Evolutionary conservation across 768 basidiomycete genomes (phyloP), one percentile per base, ranked within the genome.

Genomic region (Leucosporidium creatinivorum): DNA sequence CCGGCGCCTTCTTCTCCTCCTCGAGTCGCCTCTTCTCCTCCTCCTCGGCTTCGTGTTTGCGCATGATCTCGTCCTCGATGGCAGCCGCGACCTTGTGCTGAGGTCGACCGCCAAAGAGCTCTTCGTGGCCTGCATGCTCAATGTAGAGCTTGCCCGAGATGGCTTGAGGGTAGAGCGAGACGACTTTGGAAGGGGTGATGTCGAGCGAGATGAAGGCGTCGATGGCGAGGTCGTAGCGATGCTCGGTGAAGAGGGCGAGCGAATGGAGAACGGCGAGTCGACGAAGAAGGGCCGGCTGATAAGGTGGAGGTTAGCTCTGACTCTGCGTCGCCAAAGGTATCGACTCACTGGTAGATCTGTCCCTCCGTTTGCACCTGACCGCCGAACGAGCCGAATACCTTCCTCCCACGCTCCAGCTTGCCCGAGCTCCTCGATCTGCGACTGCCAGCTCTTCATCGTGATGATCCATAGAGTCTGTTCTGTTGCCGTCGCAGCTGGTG

Each of bases 151-250:
- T 82, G 9, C 94, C 94, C 1, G 91, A 84, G 4, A 98, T 84
- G 18, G 82, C 81, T 47, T 88, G 85, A 0, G 91, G 89, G 77
- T 91, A 99, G 9, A 98, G 80, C 2, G 93, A 88, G 26, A 98
- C 83, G 4, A 99, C 90, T 75, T 93, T 91, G 0, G 93, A 91
- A 0, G 96, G 96, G 74, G 93, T 93, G 72, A 93, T 81, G 71
- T 97, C 88, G 51, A 94, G 85, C 51, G 88, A 85, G 58, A 93
- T 83, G 77, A 98, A 93, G 0, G 86, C 84, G 75, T 96, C 87
- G 65, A 97, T 87, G 1, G 94, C 93, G 1, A 81, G 79, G 68
- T 89, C 87, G 74, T 85, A 93, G 65, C 86, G 82, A 12, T 82
- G 83, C 12, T 81, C 79, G 5, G 84, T 82, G 78, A 93, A 93